Conservation (phyloP, 2,329 filamentous ascomycete genomes). For the Elsinoe batatas region DNA sequence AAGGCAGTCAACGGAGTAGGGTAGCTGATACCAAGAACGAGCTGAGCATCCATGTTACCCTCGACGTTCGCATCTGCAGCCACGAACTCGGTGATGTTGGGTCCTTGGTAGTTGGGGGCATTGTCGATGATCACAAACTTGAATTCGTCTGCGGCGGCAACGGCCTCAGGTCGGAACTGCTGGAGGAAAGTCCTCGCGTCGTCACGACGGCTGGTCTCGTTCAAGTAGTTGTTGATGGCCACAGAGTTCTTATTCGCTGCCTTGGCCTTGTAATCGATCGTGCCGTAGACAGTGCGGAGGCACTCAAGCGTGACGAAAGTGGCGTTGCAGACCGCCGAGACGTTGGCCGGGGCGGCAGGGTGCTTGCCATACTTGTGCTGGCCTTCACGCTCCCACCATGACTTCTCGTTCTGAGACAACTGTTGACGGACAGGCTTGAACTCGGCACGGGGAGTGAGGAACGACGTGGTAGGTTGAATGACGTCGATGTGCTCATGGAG, state of each 20-base stretch:
- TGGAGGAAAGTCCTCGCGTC: conserved; percentile 50
- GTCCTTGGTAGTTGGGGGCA: conserved; percentile 39
- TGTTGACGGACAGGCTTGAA: not conserved
- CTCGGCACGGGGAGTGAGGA: conserved; percentile 35
- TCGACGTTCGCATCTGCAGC: conserved; percentile 34
- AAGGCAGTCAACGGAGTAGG: conserved; percentile 48
- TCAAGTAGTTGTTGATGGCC: conserved; percentile 39
- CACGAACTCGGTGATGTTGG: conserved; percentile 15
- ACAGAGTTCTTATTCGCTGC: conserved; percentile 34
- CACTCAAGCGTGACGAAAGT: conserved; percentile 45
- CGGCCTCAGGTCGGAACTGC: conserved; percentile 43
- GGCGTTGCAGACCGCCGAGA: conserved; percentile 40
- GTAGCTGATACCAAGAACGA: conserved; percentile 46
- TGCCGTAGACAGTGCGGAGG: conserved; percentile 45
- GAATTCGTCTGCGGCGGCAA: conserved; percentile 44
- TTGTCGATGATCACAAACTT: conserved; percentile 47
- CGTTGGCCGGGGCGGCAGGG: conserved; percentile 6
- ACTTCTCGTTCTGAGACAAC: conserved; percentile 11
- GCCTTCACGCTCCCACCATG: conserved; percentile 16
- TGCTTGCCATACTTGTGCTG: conserved; percentile 17
- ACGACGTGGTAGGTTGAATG: conserved; percentile 52
- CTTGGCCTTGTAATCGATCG: conserved; percentile 42
- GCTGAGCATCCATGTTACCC: conserved; percentile 56
- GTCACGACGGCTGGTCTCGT: conserved; percentile 40
- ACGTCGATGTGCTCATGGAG: conserved; percentile 50